These are phyloP conservation scores for Candida glaebosa DNA, from an alignment of 805 yeast genomes.

Conservation along the genomic window DNA sequence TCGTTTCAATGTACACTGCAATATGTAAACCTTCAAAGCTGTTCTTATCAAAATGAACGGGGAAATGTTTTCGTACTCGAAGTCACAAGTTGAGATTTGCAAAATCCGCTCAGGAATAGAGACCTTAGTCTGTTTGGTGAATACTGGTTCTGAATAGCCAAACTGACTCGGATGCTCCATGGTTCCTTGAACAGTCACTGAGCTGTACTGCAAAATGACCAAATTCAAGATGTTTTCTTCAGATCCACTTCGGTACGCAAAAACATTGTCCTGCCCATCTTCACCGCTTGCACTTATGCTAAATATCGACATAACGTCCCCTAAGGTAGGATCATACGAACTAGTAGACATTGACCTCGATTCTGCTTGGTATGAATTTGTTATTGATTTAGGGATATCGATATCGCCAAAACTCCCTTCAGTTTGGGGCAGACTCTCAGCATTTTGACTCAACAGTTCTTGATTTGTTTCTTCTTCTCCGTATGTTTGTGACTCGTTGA, in stretches of 20 bases:
- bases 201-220: constrained; percentile 12
- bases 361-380: constrained; percentile 10
- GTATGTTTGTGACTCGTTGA: background rate
- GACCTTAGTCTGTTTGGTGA: constrained; percentile 15
- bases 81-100: constrained; percentile 33
- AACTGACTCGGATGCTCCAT: constrained; percentile 11
- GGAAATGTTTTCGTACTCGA: constrained; percentile 17
- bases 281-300: constrained; percentile 11
- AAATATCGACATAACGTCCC: constrained; percentile 19
- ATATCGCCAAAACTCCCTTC: background rate
- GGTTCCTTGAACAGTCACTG: background rate
- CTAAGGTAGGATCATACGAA: constrained; percentile 36
- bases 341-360: constrained; percentile 21
- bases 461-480: too few species aligned
- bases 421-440: background rate
- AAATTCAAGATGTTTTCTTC: constrained; percentile 26
- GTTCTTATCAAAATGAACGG: constrained; percentile 38
- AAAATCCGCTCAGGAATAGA: constrained; percentile 35
- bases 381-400: constrained; percentile 1
- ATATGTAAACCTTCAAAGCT: constrained; percentile 24
- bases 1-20: constrained; percentile 19
- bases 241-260: constrained; percentile 30
- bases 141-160: constrained; percentile 9
- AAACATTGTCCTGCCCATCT: constrained; percentile 8
- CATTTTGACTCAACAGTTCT: background rate